These are phyloP conservation scores for Cladosporium sp. DNA, from an alignment of 2,329 filamentous ascomycete species.

Conservation along the genomic window DNA sequence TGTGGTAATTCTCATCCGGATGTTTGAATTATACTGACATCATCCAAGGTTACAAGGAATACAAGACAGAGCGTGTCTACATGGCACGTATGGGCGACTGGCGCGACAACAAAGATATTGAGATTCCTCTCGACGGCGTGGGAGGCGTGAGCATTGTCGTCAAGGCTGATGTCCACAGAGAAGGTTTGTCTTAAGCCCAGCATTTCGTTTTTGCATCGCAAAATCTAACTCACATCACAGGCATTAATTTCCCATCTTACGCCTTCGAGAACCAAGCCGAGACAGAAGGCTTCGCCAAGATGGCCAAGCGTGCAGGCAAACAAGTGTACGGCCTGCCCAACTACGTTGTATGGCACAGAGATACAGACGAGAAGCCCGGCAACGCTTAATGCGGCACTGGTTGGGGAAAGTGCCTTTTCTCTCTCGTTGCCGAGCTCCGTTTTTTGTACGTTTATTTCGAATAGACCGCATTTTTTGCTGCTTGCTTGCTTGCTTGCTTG, in stretches of 20 bases:
- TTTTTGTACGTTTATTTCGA: slow-evolving; percentile 8
- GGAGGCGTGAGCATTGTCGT: slow-evolving; percentile 97
- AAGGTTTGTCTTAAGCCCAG: slow-evolving; percentile 60
- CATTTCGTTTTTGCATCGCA: neutral
- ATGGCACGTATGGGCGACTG: slow-evolving; percentile 92
- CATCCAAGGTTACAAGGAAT: slow-evolving; percentile 81
- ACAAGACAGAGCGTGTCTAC: slow-evolving; percentile 83
- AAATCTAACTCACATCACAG: slow-evolving; percentile 48
- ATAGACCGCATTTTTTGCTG: slow-evolving; percentile 6
- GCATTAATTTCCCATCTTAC: slow-evolving; percentile 96
- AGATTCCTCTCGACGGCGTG: slow-evolving; percentile 91
- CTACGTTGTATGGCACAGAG: slow-evolving; percentile 98
- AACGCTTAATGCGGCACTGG: slow-evolving; percentile 53
- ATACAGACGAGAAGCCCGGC: slow-evolving; percentile 90
- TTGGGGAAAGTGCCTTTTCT: neutral
- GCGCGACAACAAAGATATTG: slow-evolving; percentile 86
- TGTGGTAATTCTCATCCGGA: neutral
- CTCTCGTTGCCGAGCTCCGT: neutral
- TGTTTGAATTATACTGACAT: slow-evolving; percentile 1
- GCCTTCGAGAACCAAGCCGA: slow-evolving; percentile 98
- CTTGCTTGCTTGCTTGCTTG: neutral
- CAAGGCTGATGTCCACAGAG: slow-evolving; percentile 95
- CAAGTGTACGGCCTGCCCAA: slow-evolving; percentile 90
- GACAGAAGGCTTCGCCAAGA: slow-evolving; percentile 97
- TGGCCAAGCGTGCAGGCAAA: slow-evolving; percentile 96